Conservation (phyloP, 2,329 filamentous ascomycete genomes). For the Chrysoporthe austroafricana region DNA sequence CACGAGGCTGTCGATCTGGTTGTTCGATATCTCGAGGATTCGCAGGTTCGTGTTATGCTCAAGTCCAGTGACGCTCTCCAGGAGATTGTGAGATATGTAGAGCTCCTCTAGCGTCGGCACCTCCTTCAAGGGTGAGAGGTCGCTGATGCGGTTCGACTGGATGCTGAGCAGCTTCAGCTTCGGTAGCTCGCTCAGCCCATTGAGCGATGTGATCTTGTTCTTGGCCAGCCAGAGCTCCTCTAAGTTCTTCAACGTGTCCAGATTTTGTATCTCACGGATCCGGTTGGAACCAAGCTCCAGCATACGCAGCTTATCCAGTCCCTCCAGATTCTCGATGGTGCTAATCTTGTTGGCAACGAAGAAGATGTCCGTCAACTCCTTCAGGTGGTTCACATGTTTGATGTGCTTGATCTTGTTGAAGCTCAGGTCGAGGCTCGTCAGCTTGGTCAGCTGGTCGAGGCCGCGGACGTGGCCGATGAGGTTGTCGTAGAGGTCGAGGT, state of each 20-base stretch:
- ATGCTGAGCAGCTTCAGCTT: conserved; percentile 89
- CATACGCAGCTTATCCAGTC: conserved; percentile 74
- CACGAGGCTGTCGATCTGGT: conserved; percentile 75
- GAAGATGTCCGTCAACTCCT: conserved; percentile 79
- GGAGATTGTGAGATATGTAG: conserved; percentile 93
- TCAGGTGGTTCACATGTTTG: conserved; percentile 81
- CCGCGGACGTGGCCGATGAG: conserved; percentile 85
- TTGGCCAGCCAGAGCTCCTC: conserved; percentile 93
- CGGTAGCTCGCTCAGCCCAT: conserved; percentile 72
- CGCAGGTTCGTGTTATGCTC: conserved; percentile 68
- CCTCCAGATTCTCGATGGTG: conserved; percentile 82
- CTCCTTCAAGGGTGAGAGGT: conserved; percentile 74
- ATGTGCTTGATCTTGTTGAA: conserved; percentile 99
- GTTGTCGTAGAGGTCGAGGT: conserved; percentile 97
- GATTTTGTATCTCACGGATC: conserved; percentile 84
- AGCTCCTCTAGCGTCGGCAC: conserved; percentile 84
- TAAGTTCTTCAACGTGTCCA: conserved; percentile 76
- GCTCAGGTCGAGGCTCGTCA: conserved; percentile 84
- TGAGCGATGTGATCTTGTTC: conserved; percentile 90
- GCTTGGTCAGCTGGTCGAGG: conserved; percentile 74
- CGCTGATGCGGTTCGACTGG: conserved; percentile 89
- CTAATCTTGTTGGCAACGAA: conserved; percentile 95
- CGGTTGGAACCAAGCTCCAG: conserved; percentile 91
- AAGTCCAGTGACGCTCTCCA: conserved; percentile 76
- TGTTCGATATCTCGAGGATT: conserved; percentile 88